phyloP scores from a whole-genome alignment of 352 stramenopile genomes.

The Hyaloperonospora brassicae region DNA sequence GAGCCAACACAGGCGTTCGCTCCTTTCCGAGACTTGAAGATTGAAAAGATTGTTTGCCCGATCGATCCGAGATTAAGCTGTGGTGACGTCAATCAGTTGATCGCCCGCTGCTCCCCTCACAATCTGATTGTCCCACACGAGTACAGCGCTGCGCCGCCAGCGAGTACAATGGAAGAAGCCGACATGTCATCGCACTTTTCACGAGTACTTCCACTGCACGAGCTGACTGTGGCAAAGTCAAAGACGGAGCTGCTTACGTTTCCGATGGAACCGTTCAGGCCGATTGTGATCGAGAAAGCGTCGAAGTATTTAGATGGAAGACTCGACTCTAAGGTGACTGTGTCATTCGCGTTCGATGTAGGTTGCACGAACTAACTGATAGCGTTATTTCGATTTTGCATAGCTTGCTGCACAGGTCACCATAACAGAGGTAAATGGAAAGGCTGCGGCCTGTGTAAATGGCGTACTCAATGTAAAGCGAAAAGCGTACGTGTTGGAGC shows the following conservation, averaged over 20 bases:
- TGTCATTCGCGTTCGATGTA: too few species aligned
- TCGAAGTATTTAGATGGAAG: conserved; percentile 82
- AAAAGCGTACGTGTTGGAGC: conserved; percentile 53
- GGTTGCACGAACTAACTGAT: too few species aligned
- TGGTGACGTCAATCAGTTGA: conserved; percentile 81
- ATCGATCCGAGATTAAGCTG: conserved; percentile 78
- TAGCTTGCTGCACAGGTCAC: conserved; percentile 48
- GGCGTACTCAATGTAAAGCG: conserved; percentile 52
- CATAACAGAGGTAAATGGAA: conserved; percentile 66
- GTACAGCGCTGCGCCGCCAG: conserved; percentile 31
- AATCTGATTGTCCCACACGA: conserved; percentile 64
- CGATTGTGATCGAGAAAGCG: conserved; percentile 58
- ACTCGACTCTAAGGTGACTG: conserved; percentile 53
- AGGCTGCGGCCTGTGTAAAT: conserved; percentile 47
- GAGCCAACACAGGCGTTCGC: conserved; percentile 43
- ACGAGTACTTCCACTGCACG: conserved; percentile 61
- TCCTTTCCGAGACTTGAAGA: conserved; percentile 45
- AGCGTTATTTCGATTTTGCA: neutral
- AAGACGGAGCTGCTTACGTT: conserved; percentile 69
- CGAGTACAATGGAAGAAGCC: conserved; percentile 8
- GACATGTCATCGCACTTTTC: conserved; percentile 57
- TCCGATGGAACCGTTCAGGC: conserved; percentile 60
- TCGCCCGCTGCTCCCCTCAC: conserved; percentile 63
- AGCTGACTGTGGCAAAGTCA: conserved; percentile 56
- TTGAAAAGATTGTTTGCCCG: conserved; percentile 71